These are phyloP conservation scores for Backusella mclennaniae DNA, from an alignment of 192 early-diverging fungal genomes.

Conservation along the genomic window DNA sequence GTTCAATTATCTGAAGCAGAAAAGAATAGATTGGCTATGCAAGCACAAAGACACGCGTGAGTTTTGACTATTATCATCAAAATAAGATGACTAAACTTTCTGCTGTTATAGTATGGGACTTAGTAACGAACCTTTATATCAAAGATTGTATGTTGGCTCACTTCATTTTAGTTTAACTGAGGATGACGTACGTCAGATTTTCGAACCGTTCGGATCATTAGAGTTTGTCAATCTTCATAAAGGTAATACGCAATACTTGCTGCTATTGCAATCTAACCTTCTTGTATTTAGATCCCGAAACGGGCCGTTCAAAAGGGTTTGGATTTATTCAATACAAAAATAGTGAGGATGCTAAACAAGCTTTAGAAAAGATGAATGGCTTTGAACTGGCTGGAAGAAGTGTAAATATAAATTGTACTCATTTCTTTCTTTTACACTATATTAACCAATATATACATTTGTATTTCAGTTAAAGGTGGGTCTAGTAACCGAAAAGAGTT, in stretches of 20 bases:
- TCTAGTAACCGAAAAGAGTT: conserved; percentile 64
- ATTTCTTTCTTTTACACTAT: not conserved
- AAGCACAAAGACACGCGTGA: conserved; percentile 51
- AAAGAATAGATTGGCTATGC: conserved; percentile 80
- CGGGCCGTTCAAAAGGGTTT: conserved; percentile 72
- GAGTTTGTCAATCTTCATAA: conserved; percentile 82
- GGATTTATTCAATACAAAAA: conserved; percentile 70
- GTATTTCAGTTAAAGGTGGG: conserved; percentile 70
- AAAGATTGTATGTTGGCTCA: conserved; percentile 62
- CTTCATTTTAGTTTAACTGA: conserved; percentile 65
- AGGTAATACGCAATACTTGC: conserved; percentile 17
- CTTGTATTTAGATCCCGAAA: conserved; percentile 44
- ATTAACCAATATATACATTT: not conserved
- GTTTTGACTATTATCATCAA: conserved; percentile 17
- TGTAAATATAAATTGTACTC: conserved; percentile 34
- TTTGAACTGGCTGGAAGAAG: conserved; percentile 74
- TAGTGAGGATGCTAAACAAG: conserved; percentile 70
- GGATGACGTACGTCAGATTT: conserved; percentile 74
- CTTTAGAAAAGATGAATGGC: conserved; percentile 82
- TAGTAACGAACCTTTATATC: conserved; percentile 46
- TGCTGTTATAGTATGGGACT: conserved; percentile 14
- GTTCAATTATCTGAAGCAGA: conserved; percentile 91
- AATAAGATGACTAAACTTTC: not conserved
- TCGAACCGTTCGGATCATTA: conserved; percentile 83
- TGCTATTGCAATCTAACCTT: not conserved